A percentile compares a stretch with the other conserved stretches of the same genome.
Evolutionary conservation across 169 alveolate genomes (phyloP).

Genomic region (Eimeria acervulina): DNA sequence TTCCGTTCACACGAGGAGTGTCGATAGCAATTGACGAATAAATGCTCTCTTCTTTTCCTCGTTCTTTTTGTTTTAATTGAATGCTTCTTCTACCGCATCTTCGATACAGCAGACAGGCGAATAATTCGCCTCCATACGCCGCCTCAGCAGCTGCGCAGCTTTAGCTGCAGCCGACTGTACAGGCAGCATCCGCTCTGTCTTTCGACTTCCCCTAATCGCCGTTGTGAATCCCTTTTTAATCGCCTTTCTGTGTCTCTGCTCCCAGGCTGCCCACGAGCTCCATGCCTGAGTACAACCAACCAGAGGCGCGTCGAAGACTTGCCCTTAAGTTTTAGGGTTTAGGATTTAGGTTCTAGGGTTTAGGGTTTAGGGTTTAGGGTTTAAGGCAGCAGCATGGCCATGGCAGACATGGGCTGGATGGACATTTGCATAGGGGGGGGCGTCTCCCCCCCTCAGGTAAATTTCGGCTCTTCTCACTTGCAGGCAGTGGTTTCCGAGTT

Average conservation of each 20-base stretch:
- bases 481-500: not conserved
- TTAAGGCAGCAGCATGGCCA: not conserved
- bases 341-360: not conserved
- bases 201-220: no score
- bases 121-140: no score
- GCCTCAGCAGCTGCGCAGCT: not conserved
- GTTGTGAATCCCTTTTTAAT: not conserved
- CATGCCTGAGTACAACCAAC: not conserved
- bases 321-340: not conserved
- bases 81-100: not conserved
- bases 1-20: no score
- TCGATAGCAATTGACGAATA: no score
- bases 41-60: not conserved
- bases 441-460: not conserved
- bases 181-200: no score
- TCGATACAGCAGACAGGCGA: not conserved
- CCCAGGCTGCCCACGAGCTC: not conserved
- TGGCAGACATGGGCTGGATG: not conserved
- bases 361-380: not conserved
- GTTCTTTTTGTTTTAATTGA: not conserved
- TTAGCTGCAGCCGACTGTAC: no score
- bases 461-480: not conserved
- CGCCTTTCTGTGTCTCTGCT: not conserved
- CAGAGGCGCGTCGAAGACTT: not conserved
- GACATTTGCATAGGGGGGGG: not conserved